These are phyloP conservation scores for Asterochloris sp. DNA, from an alignment of 139 green algal species.

Conservation along the genomic window DNA sequence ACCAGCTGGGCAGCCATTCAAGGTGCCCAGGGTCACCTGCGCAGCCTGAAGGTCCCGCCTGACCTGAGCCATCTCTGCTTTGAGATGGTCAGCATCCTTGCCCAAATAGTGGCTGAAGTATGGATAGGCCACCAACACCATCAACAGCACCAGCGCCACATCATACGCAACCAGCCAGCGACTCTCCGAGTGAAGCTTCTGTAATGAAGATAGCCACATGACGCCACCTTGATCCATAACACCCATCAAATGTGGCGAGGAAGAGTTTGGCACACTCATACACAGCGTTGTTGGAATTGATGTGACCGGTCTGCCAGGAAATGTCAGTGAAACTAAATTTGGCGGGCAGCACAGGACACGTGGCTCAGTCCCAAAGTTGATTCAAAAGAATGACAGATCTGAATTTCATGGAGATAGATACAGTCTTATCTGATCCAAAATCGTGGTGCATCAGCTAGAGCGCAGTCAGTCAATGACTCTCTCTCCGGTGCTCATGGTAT, in stretches of 20 bases:
- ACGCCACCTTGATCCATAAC: neutral
- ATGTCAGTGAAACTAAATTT: neutral
- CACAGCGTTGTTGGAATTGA: too few relatives aligned
- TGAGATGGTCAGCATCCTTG: too few relatives aligned
- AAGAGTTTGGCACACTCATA: too few relatives aligned
- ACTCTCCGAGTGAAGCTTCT: neutral
- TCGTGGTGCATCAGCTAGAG: too few relatives aligned
- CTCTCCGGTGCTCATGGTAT: constrained; percentile 86
- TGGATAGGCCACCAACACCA: neutral
- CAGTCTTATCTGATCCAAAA: neutral
- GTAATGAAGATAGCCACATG: neutral
- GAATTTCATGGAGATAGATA: neutral
- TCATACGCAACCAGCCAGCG: neutral
- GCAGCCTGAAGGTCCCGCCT: too few relatives aligned
- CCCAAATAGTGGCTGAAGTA: neutral
- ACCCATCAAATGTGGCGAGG: too few relatives aligned
- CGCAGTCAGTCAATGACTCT: constrained; percentile 18
- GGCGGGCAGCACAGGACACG: neutral
- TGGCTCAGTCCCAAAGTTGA: neutral
- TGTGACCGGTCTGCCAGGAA: too few relatives aligned
- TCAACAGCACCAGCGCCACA: neutral
- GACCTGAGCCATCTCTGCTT: too few relatives aligned
- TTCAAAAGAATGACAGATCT: neutral
- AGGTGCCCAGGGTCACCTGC: too few relatives aligned
- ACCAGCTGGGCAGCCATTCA: too few relatives aligned